phyloP scores from a whole-genome alignment of 1,139 yeast species.

The Geotrichum siamense region DNA sequence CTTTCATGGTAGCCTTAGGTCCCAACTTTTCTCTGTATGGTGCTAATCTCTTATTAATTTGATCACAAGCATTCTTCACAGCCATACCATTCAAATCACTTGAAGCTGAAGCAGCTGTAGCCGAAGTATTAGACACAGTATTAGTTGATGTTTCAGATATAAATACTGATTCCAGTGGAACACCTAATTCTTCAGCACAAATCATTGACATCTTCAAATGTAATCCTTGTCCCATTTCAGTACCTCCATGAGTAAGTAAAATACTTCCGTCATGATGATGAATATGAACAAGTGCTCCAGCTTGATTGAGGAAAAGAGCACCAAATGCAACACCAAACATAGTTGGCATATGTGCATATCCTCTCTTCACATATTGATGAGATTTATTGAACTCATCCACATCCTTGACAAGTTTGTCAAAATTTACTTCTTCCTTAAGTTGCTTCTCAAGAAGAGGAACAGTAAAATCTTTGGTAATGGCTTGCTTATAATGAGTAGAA shows the following conservation, averaged over 20 bases:
- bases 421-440: conserved; percentile 34
- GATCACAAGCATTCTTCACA: conserved; percentile 41
- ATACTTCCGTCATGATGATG: conserved; percentile 42
- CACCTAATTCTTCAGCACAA: conserved; percentile 39
- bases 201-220: conserved; percentile 44
- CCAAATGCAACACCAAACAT: conserved; percentile 44
- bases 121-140: conserved; percentile 41
- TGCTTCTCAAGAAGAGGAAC: conserved; percentile 35
- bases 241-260: conserved; percentile 42
- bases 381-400: conserved; percentile 37
- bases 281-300: conserved; percentile 42
- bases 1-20: conserved; percentile 35
- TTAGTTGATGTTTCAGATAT: conserved; percentile 43
- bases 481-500: conserved; percentile 39
- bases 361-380: conserved; percentile 42
- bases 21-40: conserved; percentile 38
- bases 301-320: conserved; percentile 40
- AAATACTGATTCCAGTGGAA: conserved; percentile 37
- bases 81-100: conserved; percentile 45
- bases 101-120: conserved; percentile 44
- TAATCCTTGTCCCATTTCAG: conserved; percentile 47
- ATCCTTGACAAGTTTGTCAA: conserved; percentile 32
- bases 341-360: conserved; percentile 41
- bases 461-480: conserved; percentile 38
- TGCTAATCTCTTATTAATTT: conserved; percentile 36